These are phyloP conservation scores for Erythrophleum ivorense DNA, from an alignment of 331 rosid genomes.

Conservation along the genomic window DNA sequence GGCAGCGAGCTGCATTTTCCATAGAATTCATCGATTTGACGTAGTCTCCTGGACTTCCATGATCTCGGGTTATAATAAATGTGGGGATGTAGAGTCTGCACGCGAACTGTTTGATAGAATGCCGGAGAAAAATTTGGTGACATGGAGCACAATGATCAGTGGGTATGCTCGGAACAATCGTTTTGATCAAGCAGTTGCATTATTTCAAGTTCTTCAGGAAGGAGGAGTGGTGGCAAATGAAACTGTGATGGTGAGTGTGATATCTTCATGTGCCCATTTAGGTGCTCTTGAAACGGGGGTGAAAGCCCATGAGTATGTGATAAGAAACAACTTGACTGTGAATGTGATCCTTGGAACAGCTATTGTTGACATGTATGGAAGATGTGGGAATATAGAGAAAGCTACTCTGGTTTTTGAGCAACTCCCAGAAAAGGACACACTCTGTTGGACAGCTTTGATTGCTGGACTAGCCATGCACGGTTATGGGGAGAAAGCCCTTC, in stretches of 20 bases:
- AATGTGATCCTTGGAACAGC: constrained; percentile 55
- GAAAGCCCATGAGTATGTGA: constrained; percentile 46
- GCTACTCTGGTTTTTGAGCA: constrained; percentile 45
- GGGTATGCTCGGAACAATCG: constrained; percentile 44
- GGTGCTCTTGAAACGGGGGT: constrained; percentile 52
- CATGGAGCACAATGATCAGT: constrained; percentile 54
- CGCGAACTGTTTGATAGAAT: constrained; percentile 47
- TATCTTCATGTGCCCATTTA: constrained; percentile 58
- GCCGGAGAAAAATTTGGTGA: constrained; percentile 51
- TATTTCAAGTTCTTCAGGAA: constrained; percentile 42
- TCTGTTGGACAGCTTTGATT: constrained; percentile 53
- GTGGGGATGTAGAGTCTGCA: constrained; percentile 50
- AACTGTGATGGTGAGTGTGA: constrained; percentile 52
- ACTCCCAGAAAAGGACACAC: constrained; percentile 41
- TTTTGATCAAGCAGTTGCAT: constrained; percentile 41
- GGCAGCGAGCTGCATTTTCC: constrained; percentile 42
- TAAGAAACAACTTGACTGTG: constrained; percentile 42
- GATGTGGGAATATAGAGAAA: constrained; percentile 53
- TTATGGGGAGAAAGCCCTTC: constrained; percentile 46
- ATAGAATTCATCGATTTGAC: constrained; percentile 40
- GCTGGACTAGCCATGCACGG: constrained; percentile 57
- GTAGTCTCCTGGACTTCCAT: constrained; percentile 49
- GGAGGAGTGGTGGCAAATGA: constrained; percentile 56
- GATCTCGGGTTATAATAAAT: constrained; percentile 41
- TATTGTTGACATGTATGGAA: constrained; percentile 56